phyloP scores from a whole-genome alignment of 2,329 filamentous ascomycete genomes.

The Capronia americana region DNA sequence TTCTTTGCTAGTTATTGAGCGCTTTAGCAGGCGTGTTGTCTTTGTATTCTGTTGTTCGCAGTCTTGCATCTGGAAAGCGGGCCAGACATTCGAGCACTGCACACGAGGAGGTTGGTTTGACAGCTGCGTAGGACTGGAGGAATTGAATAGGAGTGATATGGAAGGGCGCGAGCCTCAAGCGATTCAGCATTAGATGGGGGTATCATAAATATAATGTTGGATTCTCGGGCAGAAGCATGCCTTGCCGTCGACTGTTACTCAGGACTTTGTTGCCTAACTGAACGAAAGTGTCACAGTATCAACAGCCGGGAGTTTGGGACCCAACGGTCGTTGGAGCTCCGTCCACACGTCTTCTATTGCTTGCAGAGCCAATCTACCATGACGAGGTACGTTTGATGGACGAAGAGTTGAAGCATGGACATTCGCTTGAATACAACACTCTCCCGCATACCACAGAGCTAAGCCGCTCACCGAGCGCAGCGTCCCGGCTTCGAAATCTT shows the following conservation, averaged over 20 bases:
- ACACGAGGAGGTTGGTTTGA: conserved; percentile 4
- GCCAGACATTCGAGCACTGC: background rate
- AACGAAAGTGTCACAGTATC: background rate
- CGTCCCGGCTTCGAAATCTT: background rate
- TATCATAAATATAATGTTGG: conserved; percentile 11
- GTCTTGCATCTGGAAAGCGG: conserved; percentile 5
- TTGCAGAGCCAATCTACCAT: background rate
- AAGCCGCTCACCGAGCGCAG: background rate
- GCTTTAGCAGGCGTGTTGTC: conserved; percentile 16
- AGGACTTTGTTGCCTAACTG: background rate
- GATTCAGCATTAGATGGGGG: conserved; percentile 10
- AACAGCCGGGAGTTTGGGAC: background rate
- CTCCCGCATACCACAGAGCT: background rate
- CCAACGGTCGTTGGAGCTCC: background rate
- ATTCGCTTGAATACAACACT: background rate
- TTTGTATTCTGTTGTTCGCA: background rate
- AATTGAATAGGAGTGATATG: conserved; percentile 7
- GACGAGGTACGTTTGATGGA: background rate
- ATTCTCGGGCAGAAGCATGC: background rate
- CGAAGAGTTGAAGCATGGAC: background rate
- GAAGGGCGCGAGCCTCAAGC: conserved; percentile 6
- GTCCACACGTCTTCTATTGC: background rate
- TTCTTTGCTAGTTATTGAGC: conserved; percentile 10
- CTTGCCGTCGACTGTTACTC: background rate
- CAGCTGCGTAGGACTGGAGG: background rate